Conservation (phyloP, 1,284 basidiomycete genomes). For the Ganoderma lingzhi region DNA sequence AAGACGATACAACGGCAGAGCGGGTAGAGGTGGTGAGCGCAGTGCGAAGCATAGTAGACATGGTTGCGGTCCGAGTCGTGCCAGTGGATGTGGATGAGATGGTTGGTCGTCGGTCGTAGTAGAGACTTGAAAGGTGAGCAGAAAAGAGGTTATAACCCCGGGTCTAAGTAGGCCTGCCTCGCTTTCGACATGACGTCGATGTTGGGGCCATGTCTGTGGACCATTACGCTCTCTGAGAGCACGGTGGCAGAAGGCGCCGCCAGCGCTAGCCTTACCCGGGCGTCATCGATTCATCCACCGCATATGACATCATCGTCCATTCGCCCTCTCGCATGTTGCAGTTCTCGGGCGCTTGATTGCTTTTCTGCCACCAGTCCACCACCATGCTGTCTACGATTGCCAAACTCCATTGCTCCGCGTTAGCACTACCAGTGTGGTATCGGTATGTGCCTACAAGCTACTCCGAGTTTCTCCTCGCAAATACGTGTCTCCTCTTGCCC, state of each 20-base stretch:
- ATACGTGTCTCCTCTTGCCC: background rate
- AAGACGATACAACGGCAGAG: constrained; percentile 30
- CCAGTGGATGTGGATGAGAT: background rate
- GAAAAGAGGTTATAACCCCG: background rate
- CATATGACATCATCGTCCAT: background rate
- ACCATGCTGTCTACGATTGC: too few relatives aligned
- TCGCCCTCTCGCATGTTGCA: background rate
- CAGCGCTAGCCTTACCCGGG: constrained; percentile 12
- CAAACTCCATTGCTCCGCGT: too few relatives aligned
- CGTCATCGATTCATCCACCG: background rate
- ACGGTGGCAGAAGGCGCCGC: constrained; percentile 8
- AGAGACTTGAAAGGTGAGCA: constrained; percentile 2
- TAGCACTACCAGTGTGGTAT: too few relatives aligned
- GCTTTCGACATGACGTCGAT: constrained; percentile 4
- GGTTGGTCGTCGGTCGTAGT: background rate
- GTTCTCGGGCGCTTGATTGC: background rate
- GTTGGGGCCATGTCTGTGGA: background rate
- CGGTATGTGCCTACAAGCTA: too few relatives aligned
- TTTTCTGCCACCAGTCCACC: background rate
- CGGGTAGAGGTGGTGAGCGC: constrained; percentile 31
- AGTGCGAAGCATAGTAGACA: constrained; percentile 39
- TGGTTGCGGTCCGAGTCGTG: constrained; percentile 17
- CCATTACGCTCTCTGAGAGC: constrained; percentile 12
- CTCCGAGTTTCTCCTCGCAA: too few relatives aligned
- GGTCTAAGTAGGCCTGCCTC: constrained; percentile 8